Conservation (phyloP, 2,329 filamentous ascomycete genomes). For the Verticillium alfalfae region DNA sequence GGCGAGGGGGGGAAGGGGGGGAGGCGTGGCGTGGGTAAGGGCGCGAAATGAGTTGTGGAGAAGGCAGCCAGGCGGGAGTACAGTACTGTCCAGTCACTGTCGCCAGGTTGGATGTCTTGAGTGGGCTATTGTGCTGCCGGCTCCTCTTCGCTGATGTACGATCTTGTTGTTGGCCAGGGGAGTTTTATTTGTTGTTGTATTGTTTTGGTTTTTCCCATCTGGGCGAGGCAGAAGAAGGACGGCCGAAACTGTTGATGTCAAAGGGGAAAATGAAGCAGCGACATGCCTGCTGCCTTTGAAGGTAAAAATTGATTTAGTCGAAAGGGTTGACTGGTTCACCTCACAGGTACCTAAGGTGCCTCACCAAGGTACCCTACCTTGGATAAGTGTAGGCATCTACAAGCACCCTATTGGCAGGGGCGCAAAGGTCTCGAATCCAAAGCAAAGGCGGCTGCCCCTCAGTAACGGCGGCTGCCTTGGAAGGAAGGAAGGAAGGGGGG, state of each 20-base stretch:
- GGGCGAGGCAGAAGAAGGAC: not conserved
- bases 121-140: not conserved
- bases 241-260: not conserved
- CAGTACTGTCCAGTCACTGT: not conserved
- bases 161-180: not conserved
- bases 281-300: not conserved
- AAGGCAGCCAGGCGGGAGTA: not conserved
- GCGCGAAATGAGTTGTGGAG: conserved; percentile 1
- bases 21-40: conserved; percentile 8
- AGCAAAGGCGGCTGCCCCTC: too few relatives aligned
- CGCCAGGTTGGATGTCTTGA: not conserved
- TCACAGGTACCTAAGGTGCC: too few relatives aligned
- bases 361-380: too few relatives aligned
- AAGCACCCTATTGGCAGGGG: too few relatives aligned
- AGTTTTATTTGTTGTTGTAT: not conserved
- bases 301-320: not conserved
- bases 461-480: too few relatives aligned
- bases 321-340: too few relatives aligned
- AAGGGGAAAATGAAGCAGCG: not conserved
- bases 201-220: not conserved
- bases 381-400: too few relatives aligned
- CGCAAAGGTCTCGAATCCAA: too few relatives aligned
- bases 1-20: conserved; percentile 8
- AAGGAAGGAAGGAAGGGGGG: too few relatives aligned
- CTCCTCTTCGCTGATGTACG: not conserved